These are phyloP conservation scores for Septoria petroselini DNA, from an alignment of 2,329 filamentous ascomycete species.

Conservation along the genomic window DNA sequence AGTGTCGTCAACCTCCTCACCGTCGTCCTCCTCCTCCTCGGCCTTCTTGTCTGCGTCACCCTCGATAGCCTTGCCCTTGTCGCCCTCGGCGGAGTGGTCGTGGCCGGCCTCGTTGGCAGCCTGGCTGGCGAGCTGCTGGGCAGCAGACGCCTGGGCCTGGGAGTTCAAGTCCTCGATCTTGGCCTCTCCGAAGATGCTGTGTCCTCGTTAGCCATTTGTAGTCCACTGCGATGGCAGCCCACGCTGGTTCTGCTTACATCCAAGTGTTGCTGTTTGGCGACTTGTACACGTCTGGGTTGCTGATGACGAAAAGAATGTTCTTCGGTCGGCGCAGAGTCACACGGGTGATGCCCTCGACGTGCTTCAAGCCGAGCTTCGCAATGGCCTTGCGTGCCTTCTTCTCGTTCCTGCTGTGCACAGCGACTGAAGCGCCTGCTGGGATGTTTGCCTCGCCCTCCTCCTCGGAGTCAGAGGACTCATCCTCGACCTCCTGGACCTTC, in stretches of 20 bases:
- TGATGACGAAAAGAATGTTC: conserved; percentile 99
- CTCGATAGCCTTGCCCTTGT: conserved; percentile 68
- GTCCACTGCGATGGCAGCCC: conserved; percentile 11
- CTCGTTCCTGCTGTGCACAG: conserved; percentile 98
- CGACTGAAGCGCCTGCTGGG: conserved; percentile 80
- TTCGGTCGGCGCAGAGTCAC: conserved; percentile 97
- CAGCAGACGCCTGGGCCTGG: conserved; percentile 90
- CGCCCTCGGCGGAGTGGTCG: conserved; percentile 73
- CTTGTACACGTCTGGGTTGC: conserved; percentile 99
- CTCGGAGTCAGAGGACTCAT: conserved; percentile 67
- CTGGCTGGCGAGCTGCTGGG: conserved; percentile 84
- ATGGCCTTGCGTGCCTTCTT: conserved; percentile 99
- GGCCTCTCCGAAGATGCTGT: conserved; percentile 96
- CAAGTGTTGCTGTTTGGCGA: conserved; percentile 99
- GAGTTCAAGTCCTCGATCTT: conserved; percentile 99
- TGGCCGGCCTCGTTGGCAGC: conserved; percentile 66
- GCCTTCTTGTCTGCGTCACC: conserved; percentile 51
- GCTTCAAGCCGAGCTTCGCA: conserved; percentile 95
- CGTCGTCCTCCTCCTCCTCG: conserved; percentile 80
- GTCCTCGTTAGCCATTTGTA: conserved; percentile 12
- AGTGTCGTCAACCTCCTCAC: conserved; percentile 89
- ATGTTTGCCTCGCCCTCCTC: conserved; percentile 72
- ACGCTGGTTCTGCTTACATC: conserved; percentile 61
- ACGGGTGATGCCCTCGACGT: conserved; percentile 93
- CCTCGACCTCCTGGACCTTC: conserved; percentile 60